These are phyloP conservation scores for Epichloe sp. DNA, from an alignment of 2,329 filamentous ascomycete species.

Conservation along the genomic window DNA sequence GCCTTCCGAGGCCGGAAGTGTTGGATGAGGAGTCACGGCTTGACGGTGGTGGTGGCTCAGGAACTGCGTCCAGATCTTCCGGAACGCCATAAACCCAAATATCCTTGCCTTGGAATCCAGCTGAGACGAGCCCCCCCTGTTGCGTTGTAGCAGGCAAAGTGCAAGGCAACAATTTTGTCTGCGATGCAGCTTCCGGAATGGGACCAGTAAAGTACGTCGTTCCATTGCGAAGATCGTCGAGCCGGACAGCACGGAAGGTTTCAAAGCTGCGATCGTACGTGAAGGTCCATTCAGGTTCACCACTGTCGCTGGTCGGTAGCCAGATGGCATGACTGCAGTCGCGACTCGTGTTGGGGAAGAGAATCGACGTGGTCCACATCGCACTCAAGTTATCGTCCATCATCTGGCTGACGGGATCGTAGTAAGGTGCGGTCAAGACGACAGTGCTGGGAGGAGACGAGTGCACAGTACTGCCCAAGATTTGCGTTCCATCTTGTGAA, in stretches of 20 bases:
- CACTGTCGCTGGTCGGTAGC: conserved; percentile 44
- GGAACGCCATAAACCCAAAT: conserved; percentile 73
- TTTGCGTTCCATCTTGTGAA: conserved; percentile 64
- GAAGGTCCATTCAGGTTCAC: conserved; percentile 63
- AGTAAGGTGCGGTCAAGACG: conserved; percentile 67
- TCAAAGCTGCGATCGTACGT: conserved; percentile 66
- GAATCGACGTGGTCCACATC: conserved; percentile 74
- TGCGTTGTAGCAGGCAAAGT: conserved; percentile 58
- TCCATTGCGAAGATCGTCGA: conserved; percentile 62
- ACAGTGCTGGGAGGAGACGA: conserved; percentile 56
- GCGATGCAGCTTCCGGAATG: conserved; percentile 34
- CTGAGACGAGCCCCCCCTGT: conserved; percentile 59
- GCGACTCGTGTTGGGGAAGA: conserved; percentile 69
- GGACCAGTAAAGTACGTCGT: conserved; percentile 72
- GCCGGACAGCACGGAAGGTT: conserved; percentile 63
- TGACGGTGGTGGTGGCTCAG: conserved; percentile 23
- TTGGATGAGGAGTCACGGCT: conserved; percentile 11
- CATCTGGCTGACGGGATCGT: conserved; percentile 55
- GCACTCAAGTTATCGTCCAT: conserved; percentile 56
- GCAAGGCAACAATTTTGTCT: conserved; percentile 50
- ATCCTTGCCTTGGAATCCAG: conserved; percentile 59
- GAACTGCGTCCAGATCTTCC: conserved; percentile 52
- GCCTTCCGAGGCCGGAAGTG: conserved; percentile 13
- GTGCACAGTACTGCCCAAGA: conserved; percentile 61
- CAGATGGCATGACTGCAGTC: conserved; percentile 68